Base-by-base conservation (phyloP, 371 early-diverging fungal genomes). In the Coemansia sp. region DNA sequence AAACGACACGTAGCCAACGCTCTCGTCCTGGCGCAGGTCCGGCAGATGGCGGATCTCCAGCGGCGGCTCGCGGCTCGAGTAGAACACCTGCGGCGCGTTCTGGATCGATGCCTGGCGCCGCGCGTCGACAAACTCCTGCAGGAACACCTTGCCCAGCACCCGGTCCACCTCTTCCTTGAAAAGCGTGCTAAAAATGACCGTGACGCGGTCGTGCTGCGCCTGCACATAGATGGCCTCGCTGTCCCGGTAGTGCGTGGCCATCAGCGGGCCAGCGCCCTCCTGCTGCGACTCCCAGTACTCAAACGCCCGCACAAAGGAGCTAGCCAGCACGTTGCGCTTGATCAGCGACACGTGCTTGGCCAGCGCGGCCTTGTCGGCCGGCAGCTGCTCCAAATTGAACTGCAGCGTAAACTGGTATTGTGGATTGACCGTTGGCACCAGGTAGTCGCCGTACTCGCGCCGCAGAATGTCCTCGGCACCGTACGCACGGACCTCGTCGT, bases 61-160 rank as follows among this genome's bases (percentile, higher is more conserved):
- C 45, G 98, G 97, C 34, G 96, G 93, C 59, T 96, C 98, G 62
- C 93, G 91, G 59, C 85, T 85, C 35, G 90, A 87, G 81, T 93
- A 98, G 45, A 95, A 79, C 5, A 96, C 98, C 79, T 94, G 96
- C 38, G 99, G 99, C 7, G 98, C 95, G 68, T 93, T 93, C 77
- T 94, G 95, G 58, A 93, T 85, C 36, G 86, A 82, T 45, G 90
- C 89, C 69, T 88, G 91, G 69, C 95, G 88, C 47, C 99, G 85
- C 20, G 95, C 97, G 82, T 99, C 99, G 6, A 95, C 96, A 79
- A 97, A 99, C 87, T 99, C 99, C 88, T 98, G 97, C 72, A 98
- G 81, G 77, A 99, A 99, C 51, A 99, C 95, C 64, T 90, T 92
- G 59, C 94, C 99, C 81, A 94, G 89, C 60, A 96, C 89, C 51